Conservation (phyloP, 169 alveolate species). For the Besnoitia besnoiti region DNA sequence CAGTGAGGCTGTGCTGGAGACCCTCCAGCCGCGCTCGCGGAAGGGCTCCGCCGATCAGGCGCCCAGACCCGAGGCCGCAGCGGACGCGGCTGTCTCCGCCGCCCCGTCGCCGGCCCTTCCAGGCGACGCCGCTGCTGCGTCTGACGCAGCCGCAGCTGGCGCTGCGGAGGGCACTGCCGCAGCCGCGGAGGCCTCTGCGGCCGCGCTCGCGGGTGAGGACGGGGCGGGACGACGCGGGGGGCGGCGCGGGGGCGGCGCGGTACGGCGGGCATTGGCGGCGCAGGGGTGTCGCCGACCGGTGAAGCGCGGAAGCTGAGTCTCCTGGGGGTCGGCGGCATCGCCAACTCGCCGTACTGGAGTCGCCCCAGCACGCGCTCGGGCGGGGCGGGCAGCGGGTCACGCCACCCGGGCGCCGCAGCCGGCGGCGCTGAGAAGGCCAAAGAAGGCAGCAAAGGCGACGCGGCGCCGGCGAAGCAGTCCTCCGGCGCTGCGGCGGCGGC, state of each 20-base stretch:
- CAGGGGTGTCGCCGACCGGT: neutral
- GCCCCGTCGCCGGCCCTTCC: neutral
- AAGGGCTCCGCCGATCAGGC: neutral
- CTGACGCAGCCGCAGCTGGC: neutral
- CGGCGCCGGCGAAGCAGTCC: neutral
- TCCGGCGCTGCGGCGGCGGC: neutral
- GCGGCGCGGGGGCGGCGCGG: neutral
- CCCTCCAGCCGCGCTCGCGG: neutral
- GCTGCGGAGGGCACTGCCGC: neutral
- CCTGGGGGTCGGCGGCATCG: slow-evolving; percentile 7
- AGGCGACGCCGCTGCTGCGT: neutral
- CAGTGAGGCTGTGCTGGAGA: neutral
- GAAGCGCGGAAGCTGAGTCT: neutral
- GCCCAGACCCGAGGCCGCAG: neutral
- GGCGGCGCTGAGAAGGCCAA: neutral
- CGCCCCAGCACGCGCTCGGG: slow-evolving; percentile 2
- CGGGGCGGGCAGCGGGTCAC: too few species aligned
- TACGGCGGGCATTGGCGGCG: neutral
- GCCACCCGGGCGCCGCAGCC: too few species aligned
- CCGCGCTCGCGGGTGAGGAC: neutral
- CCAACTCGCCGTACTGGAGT: slow-evolving; percentile 47
- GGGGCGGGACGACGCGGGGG: neutral
- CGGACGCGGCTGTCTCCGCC: neutral
- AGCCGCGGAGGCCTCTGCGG: neutral
- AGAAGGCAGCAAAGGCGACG: neutral